Evolutionary conservation across 2,329 filamentous ascomycete species (phyloP), one percentile per base, ranked within the genome.

Genomic region (Triangularia setosa): DNA sequence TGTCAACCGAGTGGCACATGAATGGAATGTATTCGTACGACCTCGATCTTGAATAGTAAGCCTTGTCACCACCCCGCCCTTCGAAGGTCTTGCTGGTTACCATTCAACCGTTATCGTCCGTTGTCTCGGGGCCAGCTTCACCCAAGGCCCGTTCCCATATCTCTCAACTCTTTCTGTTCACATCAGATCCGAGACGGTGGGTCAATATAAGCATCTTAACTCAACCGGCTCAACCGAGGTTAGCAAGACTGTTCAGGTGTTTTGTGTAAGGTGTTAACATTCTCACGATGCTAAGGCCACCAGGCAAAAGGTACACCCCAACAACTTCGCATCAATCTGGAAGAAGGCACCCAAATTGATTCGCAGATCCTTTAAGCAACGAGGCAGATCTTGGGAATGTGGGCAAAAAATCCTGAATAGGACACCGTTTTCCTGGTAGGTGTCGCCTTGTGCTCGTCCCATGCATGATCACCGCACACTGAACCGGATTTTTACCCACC

Each of bases 401-500:
- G 55, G 55, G 35, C 35, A 40, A 53, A 63, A 33, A 48, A 25
- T 57, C 21, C 35, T 5, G 52, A 55, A 27, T 23, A 55, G 21
- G 23, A 18, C 52, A 55, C 12, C 12, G 23, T 55, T 55, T 16
- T n/a, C 12, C 23, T 12, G 21, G 14, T 6, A n/a, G 23, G 52
- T 25, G 8, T 55, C 25, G 16, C n/a, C 25, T 24, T 23, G 52
- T 24, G 23, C 21, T 44, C 53, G 33, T 62, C 35, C 53, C 62
- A 28, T 64, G 58, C 58, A 58, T 52, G 58, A 60, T 60, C 58
- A 40, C 53, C 23, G 21, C 62, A 61, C 23, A 40, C 27, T 28
- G 28, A 64, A 54, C 61, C 23, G 30, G 53, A 55, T 58, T 62
- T 62, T 58, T 58, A 35, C 61, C 53, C 61, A 62, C 61, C 61